phyloP scores from a whole-genome alignment of 2,329 filamentous ascomycete species.

The Botryosphaeria agaves region DNA sequence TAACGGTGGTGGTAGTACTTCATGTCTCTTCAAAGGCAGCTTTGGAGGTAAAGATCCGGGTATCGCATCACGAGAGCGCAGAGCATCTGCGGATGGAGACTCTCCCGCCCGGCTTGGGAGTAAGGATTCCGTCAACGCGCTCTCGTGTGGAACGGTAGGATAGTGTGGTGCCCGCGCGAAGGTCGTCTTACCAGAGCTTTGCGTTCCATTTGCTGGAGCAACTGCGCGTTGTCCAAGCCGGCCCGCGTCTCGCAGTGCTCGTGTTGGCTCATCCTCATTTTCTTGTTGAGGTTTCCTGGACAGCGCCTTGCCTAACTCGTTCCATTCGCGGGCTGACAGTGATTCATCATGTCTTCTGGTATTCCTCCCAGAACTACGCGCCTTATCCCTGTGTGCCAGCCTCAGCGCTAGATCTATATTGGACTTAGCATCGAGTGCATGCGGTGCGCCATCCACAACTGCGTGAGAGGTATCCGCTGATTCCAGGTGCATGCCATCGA shows the following conservation, averaged over 20 bases:
- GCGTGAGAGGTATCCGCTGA: not conserved
- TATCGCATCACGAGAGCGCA: not conserved
- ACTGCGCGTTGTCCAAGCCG: not conserved
- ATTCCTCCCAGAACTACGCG: too few relatives aligned
- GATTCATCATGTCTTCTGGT: too few relatives aligned
- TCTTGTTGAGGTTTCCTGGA: too few relatives aligned
- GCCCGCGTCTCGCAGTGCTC: not conserved
- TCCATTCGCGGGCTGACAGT: too few relatives aligned
- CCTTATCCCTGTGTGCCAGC: constrained; percentile 59
- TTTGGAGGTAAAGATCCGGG: constrained; percentile 1
- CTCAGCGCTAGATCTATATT: constrained; percentile 62
- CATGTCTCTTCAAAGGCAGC: not conserved
- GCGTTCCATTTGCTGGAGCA: not conserved
- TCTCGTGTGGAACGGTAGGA: constrained; percentile 24
- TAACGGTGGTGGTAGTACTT: constrained; percentile 5
- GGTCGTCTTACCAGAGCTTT: constrained; percentile 1
- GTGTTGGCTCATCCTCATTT: constrained; percentile 8
- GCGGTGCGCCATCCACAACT: not conserved
- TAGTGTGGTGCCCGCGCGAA: constrained; percentile 16
- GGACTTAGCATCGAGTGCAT: constrained; percentile 32
- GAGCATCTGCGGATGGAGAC: not conserved
- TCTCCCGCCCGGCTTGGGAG: not conserved
- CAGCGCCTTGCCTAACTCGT: too few relatives aligned
- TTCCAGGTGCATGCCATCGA: constrained; percentile 1
- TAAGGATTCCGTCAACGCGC: constrained; percentile 6